These are phyloP conservation scores for Glycine soja DNA, from an alignment of 306 rosid species.

Conservation along the genomic window DNA sequence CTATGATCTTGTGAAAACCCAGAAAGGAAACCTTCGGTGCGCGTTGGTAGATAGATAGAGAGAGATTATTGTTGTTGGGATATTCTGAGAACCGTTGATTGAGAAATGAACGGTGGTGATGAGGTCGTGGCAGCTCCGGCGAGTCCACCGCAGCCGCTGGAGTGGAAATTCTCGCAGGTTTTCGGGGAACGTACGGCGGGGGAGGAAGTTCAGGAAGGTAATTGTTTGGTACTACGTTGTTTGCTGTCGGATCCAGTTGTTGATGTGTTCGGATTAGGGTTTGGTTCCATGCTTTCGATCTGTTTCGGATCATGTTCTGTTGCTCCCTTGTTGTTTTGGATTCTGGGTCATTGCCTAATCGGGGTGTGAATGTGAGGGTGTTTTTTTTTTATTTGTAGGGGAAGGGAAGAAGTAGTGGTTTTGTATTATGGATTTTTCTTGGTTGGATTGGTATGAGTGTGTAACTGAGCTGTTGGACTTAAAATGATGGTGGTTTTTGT, in stretches of 20 bases:
- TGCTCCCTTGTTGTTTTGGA: slow-evolving; percentile 28
- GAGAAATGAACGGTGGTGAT: slow-evolving; percentile 89
- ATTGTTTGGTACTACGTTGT: slow-evolving; percentile 37
- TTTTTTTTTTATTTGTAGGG: slow-evolving; percentile 42
- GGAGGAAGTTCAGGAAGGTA: slow-evolving; percentile 99
- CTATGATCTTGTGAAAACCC: slow-evolving; percentile 72
- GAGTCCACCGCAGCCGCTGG: slow-evolving; percentile 77
- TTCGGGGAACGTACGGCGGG: slow-evolving; percentile 98
- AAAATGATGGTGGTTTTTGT: slow-evolving; percentile 40
- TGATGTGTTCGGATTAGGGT: slow-evolving; percentile 65
- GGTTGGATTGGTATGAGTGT: slow-evolving; percentile 51
- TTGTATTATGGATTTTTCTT: slow-evolving; percentile 51
- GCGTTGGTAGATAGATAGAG: slow-evolving; percentile 54
- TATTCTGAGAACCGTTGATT: slow-evolving; percentile 59
- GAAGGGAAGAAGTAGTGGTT: slow-evolving; percentile 39
- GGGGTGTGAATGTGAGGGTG: slow-evolving; percentile 46
- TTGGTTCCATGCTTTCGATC: slow-evolving; percentile 66
- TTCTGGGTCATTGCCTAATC: slow-evolving; percentile 46
- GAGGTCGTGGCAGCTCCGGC: slow-evolving; percentile 84
- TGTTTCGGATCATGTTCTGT: slow-evolving; percentile 57
- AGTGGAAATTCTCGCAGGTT: slow-evolving; percentile 99
- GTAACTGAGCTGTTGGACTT: slow-evolving; percentile 53
- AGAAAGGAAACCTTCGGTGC: slow-evolving; percentile 75
- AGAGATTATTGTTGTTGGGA: slow-evolving; percentile 40
- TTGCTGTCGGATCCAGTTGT: slow-evolving; percentile 74